Evolutionary conservation across 257 asterid genomes (phyloP).

Genomic region (Anisodus tanguticus): DNA sequence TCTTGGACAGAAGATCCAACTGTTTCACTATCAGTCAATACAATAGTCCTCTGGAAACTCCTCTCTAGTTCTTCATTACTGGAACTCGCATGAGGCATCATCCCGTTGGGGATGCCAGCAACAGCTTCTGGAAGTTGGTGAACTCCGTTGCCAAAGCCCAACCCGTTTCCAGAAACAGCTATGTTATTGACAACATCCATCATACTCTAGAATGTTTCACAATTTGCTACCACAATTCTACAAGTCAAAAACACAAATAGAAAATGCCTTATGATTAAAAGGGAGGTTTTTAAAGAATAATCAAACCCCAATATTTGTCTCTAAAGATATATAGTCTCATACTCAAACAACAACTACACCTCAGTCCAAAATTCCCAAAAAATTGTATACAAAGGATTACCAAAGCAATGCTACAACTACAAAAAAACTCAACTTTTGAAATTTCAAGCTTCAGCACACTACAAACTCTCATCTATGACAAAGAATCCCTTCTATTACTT

Average conservation of each 20-base stretch:
- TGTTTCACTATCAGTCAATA: constrained; percentile 36
- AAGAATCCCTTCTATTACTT: background rate
- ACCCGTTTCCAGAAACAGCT: constrained; percentile 40
- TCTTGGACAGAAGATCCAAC: constrained; percentile 30
- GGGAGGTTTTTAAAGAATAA: too few species aligned
- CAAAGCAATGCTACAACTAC: background rate
- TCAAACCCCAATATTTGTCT: background rate
- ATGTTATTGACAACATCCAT: constrained; percentile 43
- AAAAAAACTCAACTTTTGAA: background rate
- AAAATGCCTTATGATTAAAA: too few species aligned
- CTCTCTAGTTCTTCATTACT: constrained; percentile 36
- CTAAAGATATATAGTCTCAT: background rate
- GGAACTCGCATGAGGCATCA: constrained; percentile 32
- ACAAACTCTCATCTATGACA: background rate
- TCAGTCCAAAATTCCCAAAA: background rate
- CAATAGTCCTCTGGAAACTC: constrained; percentile 30
- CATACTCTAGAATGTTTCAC: constrained; percentile 25
- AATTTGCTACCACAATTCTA: constrained; percentile 16
- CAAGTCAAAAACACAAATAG: background rate
- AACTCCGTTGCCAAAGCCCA: constrained; percentile 39
- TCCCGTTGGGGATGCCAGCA: constrained; percentile 33
- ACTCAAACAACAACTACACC: background rate
- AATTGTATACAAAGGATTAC: too few species aligned
- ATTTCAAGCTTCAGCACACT: background rate
- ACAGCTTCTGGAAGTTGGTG: constrained; percentile 37